Percentiles rank a stretch among this genome's conserved stretches.
These are phyloP conservation scores for Monosporozyma servazzii DNA, from an alignment of 805 yeast genomes.

Conservation along the genomic window DNA sequence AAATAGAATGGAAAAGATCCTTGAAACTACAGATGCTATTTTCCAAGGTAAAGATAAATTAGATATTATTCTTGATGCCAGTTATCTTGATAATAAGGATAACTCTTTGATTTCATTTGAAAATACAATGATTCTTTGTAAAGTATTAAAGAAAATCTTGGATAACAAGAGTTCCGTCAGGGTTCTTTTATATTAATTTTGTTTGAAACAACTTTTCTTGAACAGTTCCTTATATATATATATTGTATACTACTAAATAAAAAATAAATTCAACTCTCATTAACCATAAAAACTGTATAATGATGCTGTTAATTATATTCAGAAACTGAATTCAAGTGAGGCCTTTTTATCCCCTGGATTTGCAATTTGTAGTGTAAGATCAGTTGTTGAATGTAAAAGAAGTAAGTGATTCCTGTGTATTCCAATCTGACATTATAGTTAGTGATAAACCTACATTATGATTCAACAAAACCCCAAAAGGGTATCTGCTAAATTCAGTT, in stretches of 20 bases:
- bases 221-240: not conserved
- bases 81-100: slow-evolving; percentile 26
- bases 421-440: too few relatives aligned
- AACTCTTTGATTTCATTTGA: slow-evolving; percentile 24
- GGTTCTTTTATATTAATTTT: slow-evolving; percentile 20
- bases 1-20: slow-evolving; percentile 23
- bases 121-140: slow-evolving; percentile 18
- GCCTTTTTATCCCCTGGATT: too few relatives aligned
- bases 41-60: slow-evolving; percentile 30
- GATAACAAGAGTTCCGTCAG: slow-evolving; percentile 30
- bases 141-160: slow-evolving; percentile 19
- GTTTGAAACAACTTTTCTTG: not conserved
- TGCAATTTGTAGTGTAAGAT: too few relatives aligned
- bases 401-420: too few relatives aligned
- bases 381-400: too few relatives aligned
- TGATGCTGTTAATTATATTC: too few relatives aligned
- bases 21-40: slow-evolving; percentile 20
- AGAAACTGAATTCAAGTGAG: too few relatives aligned
- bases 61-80: slow-evolving; percentile 29
- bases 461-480: too few relatives aligned
- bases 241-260: not conserved
- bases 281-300: too few relatives aligned
- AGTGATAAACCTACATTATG: too few relatives aligned
- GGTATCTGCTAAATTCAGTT: too few relatives aligned
- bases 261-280: not conserved